Evolutionary conservation across 331 rosid species (phyloP), one percentile per base, ranked within the genome.

Genomic region (Erythrophleum ivorense): DNA sequence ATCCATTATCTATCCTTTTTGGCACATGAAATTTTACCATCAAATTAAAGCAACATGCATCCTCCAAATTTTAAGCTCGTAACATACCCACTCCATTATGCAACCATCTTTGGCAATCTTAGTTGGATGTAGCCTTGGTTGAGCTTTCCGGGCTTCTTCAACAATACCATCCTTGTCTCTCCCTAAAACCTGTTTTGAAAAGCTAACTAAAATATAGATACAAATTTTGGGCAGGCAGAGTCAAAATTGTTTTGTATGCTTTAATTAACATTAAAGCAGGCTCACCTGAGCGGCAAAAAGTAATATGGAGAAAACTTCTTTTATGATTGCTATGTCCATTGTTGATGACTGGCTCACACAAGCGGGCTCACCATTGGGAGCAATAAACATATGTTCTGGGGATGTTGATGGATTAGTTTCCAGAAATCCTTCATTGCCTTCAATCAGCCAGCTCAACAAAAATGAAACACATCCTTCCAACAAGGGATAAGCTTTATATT

Each of bases 391-490:
- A 79, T 93, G 97, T 73, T 93, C 97, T 10, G 97, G 97, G 59
- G 97, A 93, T 77, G 97, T 93, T 77, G 97, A 93, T 12, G 97
- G 97, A 67, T 93, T 93, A 16, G 97, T 93, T 86, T 91, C 91
- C 13, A 91, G 84, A 83, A 73, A 90, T 79, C 89, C 97, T 43
- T 87, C 88, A 38, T 10, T 83, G 82, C 89, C 96, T 78, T 93
- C 90, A 21, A 91, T 88, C 91, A 93, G 81, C 96, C 97, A 93
- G 85, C 90, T 90, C 91, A 93, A 82, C 82, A 93, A 85, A 88
- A 93, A 91, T 60, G 81, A 90, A 7, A 86, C 79, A 73, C 97
- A 93, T 79, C 94, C 92, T 90, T 91, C 95, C 87, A 93, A 81
- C 78, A 93, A 80, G 76, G 96, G 97, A 85, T 91, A 91, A 73